Evolutionary conservation across 768 basidiomycete species (phyloP).

Genomic region (Suillus hirtellus): DNA sequence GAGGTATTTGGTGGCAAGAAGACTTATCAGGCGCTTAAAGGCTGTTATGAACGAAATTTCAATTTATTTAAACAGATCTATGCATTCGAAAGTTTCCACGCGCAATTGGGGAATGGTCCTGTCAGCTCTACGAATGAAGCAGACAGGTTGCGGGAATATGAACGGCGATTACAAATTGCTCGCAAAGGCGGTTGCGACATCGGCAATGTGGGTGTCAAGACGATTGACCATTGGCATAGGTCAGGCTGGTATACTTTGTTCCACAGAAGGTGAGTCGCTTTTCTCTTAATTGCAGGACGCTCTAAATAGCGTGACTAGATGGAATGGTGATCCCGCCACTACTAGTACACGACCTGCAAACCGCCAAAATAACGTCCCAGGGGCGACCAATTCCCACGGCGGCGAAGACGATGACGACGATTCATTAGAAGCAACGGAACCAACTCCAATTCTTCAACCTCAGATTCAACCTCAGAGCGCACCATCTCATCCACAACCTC

Average conservation of each 20-base stretch:
- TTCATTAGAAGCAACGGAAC: constrained; percentile 43
- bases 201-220: constrained; percentile 70
- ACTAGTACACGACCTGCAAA: constrained; percentile 42
- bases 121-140: constrained; percentile 51
- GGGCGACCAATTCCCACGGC: constrained; percentile 40
- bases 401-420: constrained; percentile 54
- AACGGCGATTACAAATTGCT: constrained; percentile 66
- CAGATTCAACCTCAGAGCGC: constrained; percentile 36
- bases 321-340: constrained; percentile 66
- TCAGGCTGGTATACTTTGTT: constrained; percentile 78
- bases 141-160: constrained; percentile 70
- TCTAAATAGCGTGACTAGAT: constrained; percentile 38
- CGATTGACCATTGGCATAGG: constrained; percentile 79
- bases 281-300: constrained; percentile 14
- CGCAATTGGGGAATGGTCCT: constrained; percentile 34
- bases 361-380: constrained; percentile 36
- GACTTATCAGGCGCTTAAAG: constrained; percentile 81
- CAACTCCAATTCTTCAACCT: constrained; percentile 31
- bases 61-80: constrained; percentile 84
- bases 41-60: constrained; percentile 84
- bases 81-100: constrained; percentile 58
- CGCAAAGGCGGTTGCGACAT: constrained; percentile 68
- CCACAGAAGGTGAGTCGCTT: constrained; percentile 52
- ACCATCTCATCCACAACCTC: constrained; percentile 31
- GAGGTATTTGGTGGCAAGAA: constrained; percentile 77